Conservation (phyloP, 2,329 filamentous ascomycete genomes). For the Colletotrichum sp. region DNA sequence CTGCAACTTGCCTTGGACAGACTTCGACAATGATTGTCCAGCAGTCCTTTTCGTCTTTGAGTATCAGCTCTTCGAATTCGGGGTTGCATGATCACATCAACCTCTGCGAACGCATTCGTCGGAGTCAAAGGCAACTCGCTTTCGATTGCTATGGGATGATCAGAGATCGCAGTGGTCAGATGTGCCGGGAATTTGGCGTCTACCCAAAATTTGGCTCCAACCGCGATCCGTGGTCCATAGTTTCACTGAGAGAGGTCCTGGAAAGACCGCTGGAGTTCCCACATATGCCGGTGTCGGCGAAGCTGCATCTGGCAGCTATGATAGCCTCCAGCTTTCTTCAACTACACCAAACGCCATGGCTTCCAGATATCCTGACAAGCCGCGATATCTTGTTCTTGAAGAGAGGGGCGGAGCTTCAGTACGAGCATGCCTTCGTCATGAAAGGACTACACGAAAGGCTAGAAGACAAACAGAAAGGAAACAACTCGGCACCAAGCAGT, state of each 20-base stretch:
- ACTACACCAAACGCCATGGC: constrained; percentile 26
- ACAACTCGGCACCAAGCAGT: background rate
- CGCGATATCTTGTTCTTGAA: constrained; percentile 18
- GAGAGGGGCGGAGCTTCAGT: background rate
- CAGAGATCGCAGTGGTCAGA: background rate
- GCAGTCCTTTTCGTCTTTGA: fast-evolving
- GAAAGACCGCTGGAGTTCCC: background rate
- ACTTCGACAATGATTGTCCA: background rate
- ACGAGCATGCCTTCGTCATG: constrained; percentile 6
- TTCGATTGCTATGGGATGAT: background rate
- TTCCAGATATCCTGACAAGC: constrained; percentile 2
- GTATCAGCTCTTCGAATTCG: fast-evolving
- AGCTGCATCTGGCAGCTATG: constrained; percentile 20
- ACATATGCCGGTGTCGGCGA: background rate
- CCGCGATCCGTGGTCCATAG: background rate
- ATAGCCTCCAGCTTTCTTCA: constrained; percentile 26
- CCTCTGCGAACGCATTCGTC: background rate
- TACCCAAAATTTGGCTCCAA: background rate
- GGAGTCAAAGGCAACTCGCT: background rate
- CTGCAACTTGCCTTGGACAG: background rate
- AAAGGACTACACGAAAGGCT: background rate
- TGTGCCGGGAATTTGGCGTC: background rate
- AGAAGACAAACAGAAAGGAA: background rate
- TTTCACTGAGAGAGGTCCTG: constrained; percentile 13
- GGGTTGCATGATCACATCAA: background rate